Conservation (phyloP, 495 filamentous ascomycete species). For the Aspergillus leporis region DNA sequence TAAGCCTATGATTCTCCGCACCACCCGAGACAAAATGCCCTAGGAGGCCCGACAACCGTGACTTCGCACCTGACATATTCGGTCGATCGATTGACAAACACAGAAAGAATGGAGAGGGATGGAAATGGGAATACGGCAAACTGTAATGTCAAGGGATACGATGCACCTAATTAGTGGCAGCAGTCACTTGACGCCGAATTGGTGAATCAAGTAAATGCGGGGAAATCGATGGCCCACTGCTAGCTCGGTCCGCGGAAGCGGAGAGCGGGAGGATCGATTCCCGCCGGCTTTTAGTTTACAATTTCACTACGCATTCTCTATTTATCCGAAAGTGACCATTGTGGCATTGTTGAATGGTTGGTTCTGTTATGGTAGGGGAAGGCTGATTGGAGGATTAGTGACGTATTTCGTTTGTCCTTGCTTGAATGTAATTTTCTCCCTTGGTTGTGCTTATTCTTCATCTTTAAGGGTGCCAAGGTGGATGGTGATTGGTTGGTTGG, state of each 20-base stretch:
- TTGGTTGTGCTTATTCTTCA: too few species aligned
- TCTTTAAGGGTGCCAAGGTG: too few species aligned
- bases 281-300: neutral
- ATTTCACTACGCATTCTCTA: neutral
- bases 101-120: neutral
- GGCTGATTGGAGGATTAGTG: too few species aligned
- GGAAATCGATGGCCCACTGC: neutral
- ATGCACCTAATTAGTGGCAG: neutral
- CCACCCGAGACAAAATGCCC: constrained; percentile 55
- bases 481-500: neutral
- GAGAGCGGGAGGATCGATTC: neutral
- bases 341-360: too few species aligned
- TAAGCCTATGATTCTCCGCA: constrained; percentile 39
- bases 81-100: neutral
- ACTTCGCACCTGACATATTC: constrained; percentile 55
- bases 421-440: too few species aligned
- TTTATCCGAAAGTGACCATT: neutral
- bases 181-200: neutral
- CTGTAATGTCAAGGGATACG: too few species aligned
- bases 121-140: too few species aligned
- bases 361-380: too few species aligned
- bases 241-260: neutral
- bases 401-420: too few species aligned
- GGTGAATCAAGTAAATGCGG: neutral
- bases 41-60: constrained; percentile 61